These are phyloP conservation scores for Trametes villosa DNA, from an alignment of 768 basidiomycete genomes.

Conservation along the genomic window DNA sequence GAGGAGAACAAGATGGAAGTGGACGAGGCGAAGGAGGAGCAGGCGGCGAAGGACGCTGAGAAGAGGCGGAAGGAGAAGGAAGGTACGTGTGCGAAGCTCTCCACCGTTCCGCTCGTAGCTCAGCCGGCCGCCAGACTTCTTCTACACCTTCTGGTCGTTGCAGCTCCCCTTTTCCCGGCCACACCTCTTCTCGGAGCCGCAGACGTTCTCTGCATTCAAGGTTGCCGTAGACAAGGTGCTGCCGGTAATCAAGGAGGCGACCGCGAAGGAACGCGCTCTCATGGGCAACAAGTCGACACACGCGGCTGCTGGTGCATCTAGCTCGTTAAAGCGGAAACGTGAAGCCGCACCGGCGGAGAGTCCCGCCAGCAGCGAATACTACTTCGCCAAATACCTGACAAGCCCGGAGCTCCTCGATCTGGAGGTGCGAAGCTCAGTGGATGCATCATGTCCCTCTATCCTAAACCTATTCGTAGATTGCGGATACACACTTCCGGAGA, in stretches of 20 bases:
- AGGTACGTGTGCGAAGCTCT: conserved; percentile 41
- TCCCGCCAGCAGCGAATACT: conserved; percentile 66
- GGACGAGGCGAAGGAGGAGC: conserved; percentile 45
- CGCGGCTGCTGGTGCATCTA: conserved; percentile 36
- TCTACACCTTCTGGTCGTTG: conserved; percentile 88
- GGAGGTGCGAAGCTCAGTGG: too few relatives aligned
- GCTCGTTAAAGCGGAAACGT: conserved; percentile 34
- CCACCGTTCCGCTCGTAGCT: not conserved
- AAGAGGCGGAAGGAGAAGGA: conserved; percentile 62
- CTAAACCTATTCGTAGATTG: conserved; percentile 55
- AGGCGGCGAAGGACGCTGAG: conserved; percentile 25
- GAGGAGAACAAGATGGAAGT: conserved; percentile 42
- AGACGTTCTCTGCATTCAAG: conserved; percentile 67
- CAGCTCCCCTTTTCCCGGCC: conserved; percentile 87
- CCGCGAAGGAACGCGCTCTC: conserved; percentile 85
- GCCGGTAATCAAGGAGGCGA: conserved; percentile 82
- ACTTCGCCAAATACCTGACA: conserved; percentile 93
- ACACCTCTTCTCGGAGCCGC: conserved; percentile 60
- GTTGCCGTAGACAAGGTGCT: conserved; percentile 73
- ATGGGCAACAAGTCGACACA: conserved; percentile 67
- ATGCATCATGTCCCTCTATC: too few relatives aligned
- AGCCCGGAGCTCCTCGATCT: conserved; percentile 85
- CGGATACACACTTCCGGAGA: conserved; percentile 90
- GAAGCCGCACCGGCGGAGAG: conserved; percentile 71
- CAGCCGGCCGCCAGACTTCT: conserved; percentile 58